phyloP scores from a whole-genome alignment of 1,284 basidiomycete species.

The Ganoderma sp. region DNA sequence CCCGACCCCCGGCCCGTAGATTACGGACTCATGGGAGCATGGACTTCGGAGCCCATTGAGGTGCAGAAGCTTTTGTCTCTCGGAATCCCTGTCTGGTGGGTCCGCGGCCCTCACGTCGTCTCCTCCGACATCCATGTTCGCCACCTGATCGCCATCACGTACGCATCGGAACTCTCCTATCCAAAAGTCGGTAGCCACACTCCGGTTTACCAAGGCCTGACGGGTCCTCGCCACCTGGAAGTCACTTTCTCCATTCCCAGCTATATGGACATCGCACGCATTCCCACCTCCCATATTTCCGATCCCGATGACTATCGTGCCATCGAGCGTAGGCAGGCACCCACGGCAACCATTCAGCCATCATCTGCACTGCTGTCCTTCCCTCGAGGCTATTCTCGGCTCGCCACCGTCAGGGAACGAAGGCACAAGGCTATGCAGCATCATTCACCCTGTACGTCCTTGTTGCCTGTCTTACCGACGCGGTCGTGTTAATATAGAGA shows the following conservation, averaged over 20 bases:
- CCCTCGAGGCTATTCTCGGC: too few relatives aligned
- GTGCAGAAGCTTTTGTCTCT: background rate
- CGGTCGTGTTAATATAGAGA: too few relatives aligned
- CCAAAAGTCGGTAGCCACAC: too few relatives aligned
- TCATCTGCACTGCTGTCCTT: too few relatives aligned
- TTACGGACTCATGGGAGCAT: background rate
- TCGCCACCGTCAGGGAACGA: too few relatives aligned
- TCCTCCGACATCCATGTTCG: background rate
- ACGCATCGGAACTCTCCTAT: too few relatives aligned
- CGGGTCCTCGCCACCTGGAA: background rate
- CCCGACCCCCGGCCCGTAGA: background rate
- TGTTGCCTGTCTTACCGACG: too few relatives aligned
- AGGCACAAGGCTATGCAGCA: too few relatives aligned
- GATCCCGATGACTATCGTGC: background rate
- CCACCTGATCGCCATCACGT: too few relatives aligned
- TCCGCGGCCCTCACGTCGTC: background rate
- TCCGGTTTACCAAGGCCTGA: background rate
- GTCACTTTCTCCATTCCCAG: background rate
- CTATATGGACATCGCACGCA: background rate
- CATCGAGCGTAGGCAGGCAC: too few relatives aligned
- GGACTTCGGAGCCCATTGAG: background rate
- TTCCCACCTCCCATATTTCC: background rate
- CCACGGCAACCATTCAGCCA: too few relatives aligned
- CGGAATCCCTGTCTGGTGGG: constrained; percentile 15
- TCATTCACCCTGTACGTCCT: background rate